Base-by-base conservation (phyloP, 495 filamentous ascomycete species). In the Collariella sp. region DNA sequence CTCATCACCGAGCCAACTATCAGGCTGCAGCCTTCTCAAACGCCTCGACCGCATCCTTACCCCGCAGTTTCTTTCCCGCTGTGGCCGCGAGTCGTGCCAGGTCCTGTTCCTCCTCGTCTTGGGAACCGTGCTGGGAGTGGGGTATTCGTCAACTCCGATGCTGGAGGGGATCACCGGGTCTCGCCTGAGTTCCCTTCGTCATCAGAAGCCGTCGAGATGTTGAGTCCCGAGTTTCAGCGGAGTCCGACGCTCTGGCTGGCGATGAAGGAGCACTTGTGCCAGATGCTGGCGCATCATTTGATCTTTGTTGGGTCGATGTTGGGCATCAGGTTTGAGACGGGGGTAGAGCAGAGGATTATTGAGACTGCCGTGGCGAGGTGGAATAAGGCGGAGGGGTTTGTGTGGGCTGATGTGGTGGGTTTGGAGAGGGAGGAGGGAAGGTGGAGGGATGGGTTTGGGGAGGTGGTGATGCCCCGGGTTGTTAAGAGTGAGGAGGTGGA, bases 251-350 rank as follows among this genome's bases (percentile, higher is more conserved):
- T 66, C 16, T 67, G 65, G 65, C 31, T 69, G 23, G 55, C 62
- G 31, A 71, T 64, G 55, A 63, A 66, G 53, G 64, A 65, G 41
- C 63, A 65, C 38, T 52, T 71, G 33, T 62, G 64, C 38, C 67
- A 69, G 53, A 71, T 65, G 55, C 57, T 71, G 23, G 68, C 62
- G 1, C 67, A 69, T 31, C 62, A 72, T 45, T 45, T 70, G 23
- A 59, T 69, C 7, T 70, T 59, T 31, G 46, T 72, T 4, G 68
- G 64, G 0, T 64, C 61, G 0, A 59, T 62, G 40, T 42, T 72
- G 5, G 63, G 64, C 2, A 68, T 72, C 47, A 61, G 59, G 38
- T 52, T 70, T 15, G 65, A 65, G 0, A 58, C 58, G 13, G 52
- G 44, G 0, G 16, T 69, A 3, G 65, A 71, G 52, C 56, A 58